Evolutionary conservation across 306 rosid genomes (phyloP), one percentile per base, ranked within the genome.

Genomic region (Cyclanthera cordifolia): DNA sequence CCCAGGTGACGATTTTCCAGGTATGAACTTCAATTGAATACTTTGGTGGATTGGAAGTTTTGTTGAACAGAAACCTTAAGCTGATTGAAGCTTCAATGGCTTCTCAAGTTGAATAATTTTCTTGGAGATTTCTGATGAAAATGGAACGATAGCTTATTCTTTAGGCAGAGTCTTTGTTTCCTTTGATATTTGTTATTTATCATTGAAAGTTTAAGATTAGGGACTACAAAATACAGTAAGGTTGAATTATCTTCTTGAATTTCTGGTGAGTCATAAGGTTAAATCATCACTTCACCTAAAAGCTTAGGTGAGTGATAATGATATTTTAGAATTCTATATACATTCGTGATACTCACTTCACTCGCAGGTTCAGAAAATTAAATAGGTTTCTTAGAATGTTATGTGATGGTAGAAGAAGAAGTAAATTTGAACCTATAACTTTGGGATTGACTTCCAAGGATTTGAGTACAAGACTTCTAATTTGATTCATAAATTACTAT

Each of bases 1-100:
- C 99, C 2, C 99, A 93, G 79, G 89, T 90, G 73, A 93, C 96
- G 1, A 63, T 85, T 76, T 84, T 93, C 57, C 99, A 93, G 95
- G 99, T 93, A 80, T 23, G 73, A 56, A 76, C 60, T 65, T 72
- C 14, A 25, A 47, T 46, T 47, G 23, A 13, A 45, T 4, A 65
- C 51, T 17, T 34, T 34, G 0, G 27, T 10, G 48, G 45, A 34
- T 4, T 17, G 48, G 25, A 34, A 34, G 67, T 60, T 32, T 37
- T 60, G 48, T 37, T 37, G 32, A 12, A 21, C 8, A 0, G 50
- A 59, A 23, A 65, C 28, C 39, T 64, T 23, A 2, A 23, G 52
- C 30, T 63, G 30, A 28, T 63, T 63, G 13, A n/a, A n/a, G n/a
- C n/a, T n/a, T n/a, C n/a, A n/a, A 43, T 66, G 1, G 39, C 53